Base-by-base conservation (phyloP, 257 asterid genomes). In the Fraxinus excelsior region DNA sequence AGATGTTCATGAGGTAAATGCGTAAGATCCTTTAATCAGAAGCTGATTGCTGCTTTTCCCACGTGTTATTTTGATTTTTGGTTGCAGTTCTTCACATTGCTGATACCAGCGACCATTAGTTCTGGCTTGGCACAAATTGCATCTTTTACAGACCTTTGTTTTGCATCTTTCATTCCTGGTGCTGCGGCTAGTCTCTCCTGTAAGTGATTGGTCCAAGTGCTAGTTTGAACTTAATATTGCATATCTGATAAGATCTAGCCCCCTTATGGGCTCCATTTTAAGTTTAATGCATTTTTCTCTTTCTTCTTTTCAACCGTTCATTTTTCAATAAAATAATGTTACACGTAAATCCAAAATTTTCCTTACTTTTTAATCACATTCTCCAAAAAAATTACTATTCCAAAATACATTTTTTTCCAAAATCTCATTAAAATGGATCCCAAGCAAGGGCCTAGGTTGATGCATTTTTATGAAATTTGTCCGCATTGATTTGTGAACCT, bases 181-280 rank as follows among this genome's bases (percentile, higher is more conserved):
- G 88, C 87, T 76, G 86, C 84, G 49, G 85, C 83, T 19, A 82
- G 87, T 73, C 88, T 87, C 79, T 87, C 90, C 76, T 87, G 90
- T 84, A 81, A 74, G 87, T 82, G 69, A 76, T 69, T 62, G 53
- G 10, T 40, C 10, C 76, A 19, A 66, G 67, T 74, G 65, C 53
- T 60, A 67, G 31, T 69, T 34, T 77, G 23, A 29, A 70, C 73
- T 16, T 70, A 4, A 46, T 16, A 12, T 42, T 11, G 29, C 60
- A 78, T 32, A 12, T 34, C 29, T 38, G 19, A 3, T 77, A 38
- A 23, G 74, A 70, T 18, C 74, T 70, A 32, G 35, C 35, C 35
- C 34, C 6, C 4, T 32, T 32, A 4, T 32, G 35, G 35, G 35
- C 35, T 32, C 6, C 0, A 32, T 32, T 32, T 32, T 32, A 32